Evolutionary conservation across 371 early-diverging fungal species (phyloP), one percentile per base, ranked within the genome.

Genomic region (Lichtheimia ornata): DNA sequence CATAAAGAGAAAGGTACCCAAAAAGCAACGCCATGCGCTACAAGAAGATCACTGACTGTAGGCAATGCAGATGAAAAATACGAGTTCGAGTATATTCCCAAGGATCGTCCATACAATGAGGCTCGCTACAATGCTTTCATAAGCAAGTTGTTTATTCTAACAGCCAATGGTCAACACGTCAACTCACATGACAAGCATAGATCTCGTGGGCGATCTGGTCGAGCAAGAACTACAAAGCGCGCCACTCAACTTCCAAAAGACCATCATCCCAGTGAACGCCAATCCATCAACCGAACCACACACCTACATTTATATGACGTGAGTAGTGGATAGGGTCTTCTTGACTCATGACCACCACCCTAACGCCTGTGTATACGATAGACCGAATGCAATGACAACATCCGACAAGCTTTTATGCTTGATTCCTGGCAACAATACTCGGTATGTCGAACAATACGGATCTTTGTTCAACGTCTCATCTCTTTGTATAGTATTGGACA

Each of bases 301-400:
- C 52, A 69, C 71, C 0, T 69, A 67, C 57, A 67, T 81, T 25
- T 77, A 68, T 40, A 81, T 76, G 78, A 77, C 78, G 72, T 74
- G 54, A 59, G 66, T 50, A 17, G 11, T 56, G 15, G 22, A 22
- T 22, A 41, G 43, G 13, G 17, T 17, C 4, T 17, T 20, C 40
- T n/a, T 60, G 14, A 12, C 18, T 9, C 14, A n/a, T 35, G 35
- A 5, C 41, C 22, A 18, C 13, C 15, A 18, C 22, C 0, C 15
- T 59, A 41, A 52, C 30, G 7, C 13, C 24, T 57, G 5, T 50
- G 9, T 45, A 13, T 12, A 20, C n/a, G 12, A 5, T 65, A 79
- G 79, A 20, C 76, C 79, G 1, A 76, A 81, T 51, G 77, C 78
- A 0, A 40, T 81, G 65, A 76, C 75, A 0, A 77, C 81, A 3